Percentiles rank a stretch among this genome's conserved stretches.
Evolutionary conservation across 306 rosid species (phyloP).

Genomic region (Cajanus cajan): DNA sequence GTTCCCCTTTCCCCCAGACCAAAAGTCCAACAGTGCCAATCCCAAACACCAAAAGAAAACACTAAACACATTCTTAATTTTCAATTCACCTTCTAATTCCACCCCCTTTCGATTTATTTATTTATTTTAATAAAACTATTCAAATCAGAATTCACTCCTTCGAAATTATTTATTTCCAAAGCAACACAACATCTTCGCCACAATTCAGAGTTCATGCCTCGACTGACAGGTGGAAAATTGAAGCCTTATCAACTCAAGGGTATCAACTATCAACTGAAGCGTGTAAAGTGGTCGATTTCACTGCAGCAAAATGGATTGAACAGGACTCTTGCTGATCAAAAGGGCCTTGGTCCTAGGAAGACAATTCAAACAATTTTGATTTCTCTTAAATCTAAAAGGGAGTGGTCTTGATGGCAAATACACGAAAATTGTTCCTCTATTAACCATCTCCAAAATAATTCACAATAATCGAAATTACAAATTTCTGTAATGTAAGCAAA

Average conservation of each 20-base stretch:
- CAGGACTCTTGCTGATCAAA: conserved; percentile 97
- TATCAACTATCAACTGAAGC: no score
- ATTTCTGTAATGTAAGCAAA: background rate
- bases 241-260: conserved; percentile 82
- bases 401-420: conserved; percentile 86
- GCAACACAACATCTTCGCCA: no score
- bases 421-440: conserved; percentile 75
- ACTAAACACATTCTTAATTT: no score
- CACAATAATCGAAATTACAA: background rate
- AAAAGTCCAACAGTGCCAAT: no score
- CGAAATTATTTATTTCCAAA: no score
- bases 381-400: conserved; percentile 75
- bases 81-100: no score
- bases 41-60: no score
- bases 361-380: conserved; percentile 88
- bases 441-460: conserved; percentile 63
- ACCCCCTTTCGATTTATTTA: no score
- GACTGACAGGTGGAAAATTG: conserved; percentile 80
- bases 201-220: conserved; percentile 63
- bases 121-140: no score
- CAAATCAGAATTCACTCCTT: no score
- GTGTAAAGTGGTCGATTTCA: conserved; percentile 92
- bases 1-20: no score
- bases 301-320: conserved; percentile 95
- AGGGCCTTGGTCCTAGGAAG: conserved; percentile 82